Percentiles rank a stretch among this genome's conserved stretches.
phyloP scores from a whole-genome alignment of 768 basidiomycete species.

The Boletus speciosus region DNA sequence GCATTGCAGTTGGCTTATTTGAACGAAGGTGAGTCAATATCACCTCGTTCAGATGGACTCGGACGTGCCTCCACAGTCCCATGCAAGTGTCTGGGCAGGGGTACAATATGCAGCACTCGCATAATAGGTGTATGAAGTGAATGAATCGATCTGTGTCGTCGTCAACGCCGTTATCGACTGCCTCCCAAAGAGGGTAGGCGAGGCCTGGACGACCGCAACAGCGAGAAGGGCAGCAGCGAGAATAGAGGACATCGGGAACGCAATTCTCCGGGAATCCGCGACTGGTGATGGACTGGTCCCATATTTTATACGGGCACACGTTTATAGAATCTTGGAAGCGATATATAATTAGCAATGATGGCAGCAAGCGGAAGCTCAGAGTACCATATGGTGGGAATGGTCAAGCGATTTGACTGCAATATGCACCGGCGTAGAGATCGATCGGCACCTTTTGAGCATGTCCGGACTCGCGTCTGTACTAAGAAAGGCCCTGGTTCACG shows the following conservation, averaged over 20 bases:
- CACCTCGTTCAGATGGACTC: not conserved
- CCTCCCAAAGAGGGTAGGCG: constrained; percentile 29
- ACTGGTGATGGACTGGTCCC: not conserved
- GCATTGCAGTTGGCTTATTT: constrained; percentile 43
- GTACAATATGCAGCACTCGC: constrained; percentile 51
- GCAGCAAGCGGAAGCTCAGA: not conserved
- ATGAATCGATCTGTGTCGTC: constrained; percentile 39
- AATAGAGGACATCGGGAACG: constrained; percentile 15
- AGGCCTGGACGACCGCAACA: constrained; percentile 10
- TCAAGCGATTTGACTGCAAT: not conserved
- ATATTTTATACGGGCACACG: not conserved
- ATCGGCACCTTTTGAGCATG: not conserved
- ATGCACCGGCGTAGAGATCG: not conserved
- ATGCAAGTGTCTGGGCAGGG: constrained; percentile 40
- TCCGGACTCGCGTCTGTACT: not conserved
- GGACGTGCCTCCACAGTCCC: constrained; percentile 53
- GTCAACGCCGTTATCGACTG: constrained; percentile 40
- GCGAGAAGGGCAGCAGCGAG: constrained; percentile 15
- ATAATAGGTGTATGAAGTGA: constrained; percentile 47
- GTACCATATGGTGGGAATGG: constrained; percentile 7
- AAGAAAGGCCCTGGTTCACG: not conserved
- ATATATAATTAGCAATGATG: constrained; percentile 7
- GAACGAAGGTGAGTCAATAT: not conserved
- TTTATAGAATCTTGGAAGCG: not conserved
- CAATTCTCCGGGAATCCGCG: not conserved